Conservation (phyloP, 1,284 basidiomycete genomes). For the Ceraceosorus bombacis region DNA sequence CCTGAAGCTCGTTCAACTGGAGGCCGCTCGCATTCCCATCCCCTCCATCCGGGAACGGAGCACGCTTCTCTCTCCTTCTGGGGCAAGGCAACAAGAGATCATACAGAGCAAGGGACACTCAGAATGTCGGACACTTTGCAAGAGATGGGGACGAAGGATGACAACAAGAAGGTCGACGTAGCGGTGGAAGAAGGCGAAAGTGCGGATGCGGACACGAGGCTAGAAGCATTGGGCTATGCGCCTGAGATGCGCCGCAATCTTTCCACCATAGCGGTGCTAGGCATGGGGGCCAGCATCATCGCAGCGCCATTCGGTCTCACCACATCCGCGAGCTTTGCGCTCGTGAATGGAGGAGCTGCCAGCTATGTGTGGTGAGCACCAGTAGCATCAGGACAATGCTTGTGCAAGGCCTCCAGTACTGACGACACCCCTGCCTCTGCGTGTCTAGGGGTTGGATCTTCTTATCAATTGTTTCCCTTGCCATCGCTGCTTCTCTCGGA, state of each 20-base stretch:
- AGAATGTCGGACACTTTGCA: too few relatives aligned
- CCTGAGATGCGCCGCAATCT: constrained; percentile 50
- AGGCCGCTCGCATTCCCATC: too few relatives aligned
- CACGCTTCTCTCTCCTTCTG: too few relatives aligned
- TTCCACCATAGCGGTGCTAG: constrained; percentile 52
- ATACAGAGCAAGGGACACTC: too few relatives aligned
- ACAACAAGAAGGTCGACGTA: too few relatives aligned
- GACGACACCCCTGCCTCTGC: too few relatives aligned
- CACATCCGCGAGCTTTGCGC: constrained; percentile 50
- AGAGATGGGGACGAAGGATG: too few relatives aligned
- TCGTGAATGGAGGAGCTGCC: constrained; percentile 50
- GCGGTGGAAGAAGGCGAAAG: too few relatives aligned
- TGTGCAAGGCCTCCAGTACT: too few relatives aligned
- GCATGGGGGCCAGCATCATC: constrained; percentile 50
- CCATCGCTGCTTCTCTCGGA: constrained; percentile 51
- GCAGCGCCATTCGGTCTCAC: constrained; percentile 50
- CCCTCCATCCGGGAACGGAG: too few relatives aligned
- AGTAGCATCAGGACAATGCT: constrained; percentile 24
- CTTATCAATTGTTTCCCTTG: constrained; percentile 51
- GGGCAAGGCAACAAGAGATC: too few relatives aligned
- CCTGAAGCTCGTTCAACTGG: too few relatives aligned
- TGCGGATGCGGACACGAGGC: background rate
- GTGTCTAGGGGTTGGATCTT: constrained; percentile 48
- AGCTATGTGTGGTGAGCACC: constrained; percentile 49
- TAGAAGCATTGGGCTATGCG: constrained; percentile 49